phyloP scores from a whole-genome alignment of 176 grass and related monocot genomes.

The Zoysia japonica region DNA sequence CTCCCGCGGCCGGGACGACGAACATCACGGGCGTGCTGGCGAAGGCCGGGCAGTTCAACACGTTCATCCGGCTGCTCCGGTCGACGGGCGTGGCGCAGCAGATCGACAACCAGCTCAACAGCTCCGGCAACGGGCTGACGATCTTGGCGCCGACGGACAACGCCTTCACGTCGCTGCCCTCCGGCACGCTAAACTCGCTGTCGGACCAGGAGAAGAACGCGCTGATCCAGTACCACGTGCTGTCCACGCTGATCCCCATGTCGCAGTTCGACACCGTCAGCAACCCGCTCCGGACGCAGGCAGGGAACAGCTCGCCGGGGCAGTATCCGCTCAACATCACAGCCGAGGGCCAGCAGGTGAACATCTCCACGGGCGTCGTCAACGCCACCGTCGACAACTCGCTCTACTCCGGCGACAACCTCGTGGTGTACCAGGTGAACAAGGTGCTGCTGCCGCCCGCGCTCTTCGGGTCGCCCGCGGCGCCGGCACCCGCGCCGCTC shows the following conservation, averaged over 20 bases:
- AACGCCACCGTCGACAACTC: slow-evolving; percentile 68
- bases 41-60: slow-evolving; percentile 87
- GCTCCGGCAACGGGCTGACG: slow-evolving; percentile 73
- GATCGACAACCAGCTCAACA: slow-evolving; percentile 95
- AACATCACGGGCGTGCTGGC: slow-evolving; percentile 84
- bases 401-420: slow-evolving; percentile 56
- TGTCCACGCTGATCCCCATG: slow-evolving; percentile 50
- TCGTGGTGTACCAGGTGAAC: slow-evolving; percentile 74
- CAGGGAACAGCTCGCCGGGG: slow-evolving; percentile 55
- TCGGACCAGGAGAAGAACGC: slow-evolving; percentile 77
- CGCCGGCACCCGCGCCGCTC: slow-evolving; percentile 58
- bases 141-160: slow-evolving; percentile 95
- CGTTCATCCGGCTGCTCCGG: slow-evolving; percentile 66
- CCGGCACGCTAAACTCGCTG: slow-evolving; percentile 87
- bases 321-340: slow-evolving; percentile 82
- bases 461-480: slow-evolving; percentile 50
- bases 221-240: slow-evolving; percentile 81
- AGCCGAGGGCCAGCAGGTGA: slow-evolving; percentile 61
- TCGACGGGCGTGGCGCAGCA: slow-evolving; percentile 64
- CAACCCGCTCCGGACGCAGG: slow-evolving; percentile 91
- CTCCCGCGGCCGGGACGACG: slow-evolving; percentile 44
- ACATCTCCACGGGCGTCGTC: slow-evolving; percentile 84
- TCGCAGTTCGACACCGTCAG: slow-evolving; percentile 84
- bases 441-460: slow-evolving; percentile 71
- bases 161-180: slow-evolving; percentile 71